These are phyloP conservation scores for Takakia lepidozioides DNA, from an alignment of 225 moss, liverwort and hornwort genomes.

Conservation along the genomic window DNA sequence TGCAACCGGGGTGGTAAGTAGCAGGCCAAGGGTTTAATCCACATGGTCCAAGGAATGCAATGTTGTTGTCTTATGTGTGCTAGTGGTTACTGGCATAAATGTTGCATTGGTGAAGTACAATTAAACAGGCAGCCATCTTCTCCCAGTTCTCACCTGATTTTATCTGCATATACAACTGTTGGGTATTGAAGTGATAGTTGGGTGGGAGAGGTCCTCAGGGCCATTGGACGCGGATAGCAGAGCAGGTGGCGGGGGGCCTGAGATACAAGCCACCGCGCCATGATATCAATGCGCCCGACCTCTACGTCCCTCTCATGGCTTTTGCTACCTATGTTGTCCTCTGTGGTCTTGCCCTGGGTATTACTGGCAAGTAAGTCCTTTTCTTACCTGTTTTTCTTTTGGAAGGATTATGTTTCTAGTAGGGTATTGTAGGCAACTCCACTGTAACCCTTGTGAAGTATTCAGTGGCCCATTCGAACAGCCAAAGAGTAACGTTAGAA, in stretches of 20 bases:
- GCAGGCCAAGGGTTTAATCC: too few species aligned
- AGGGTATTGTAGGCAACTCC: not conserved
- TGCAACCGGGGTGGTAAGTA: too few species aligned
- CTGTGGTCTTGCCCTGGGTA: slow-evolving; percentile 64
- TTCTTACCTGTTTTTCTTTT: not conserved
- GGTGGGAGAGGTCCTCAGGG: too few species aligned
- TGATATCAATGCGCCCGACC: slow-evolving; percentile 94
- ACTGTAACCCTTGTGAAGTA: too few species aligned
- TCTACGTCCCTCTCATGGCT: slow-evolving; percentile 94
- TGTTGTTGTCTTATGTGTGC: too few species aligned
- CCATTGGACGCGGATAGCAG: slow-evolving; percentile 96
- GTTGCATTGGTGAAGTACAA: too few species aligned
- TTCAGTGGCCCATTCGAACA: too few species aligned
- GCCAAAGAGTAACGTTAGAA: too few species aligned
- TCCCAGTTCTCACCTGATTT: not conserved
- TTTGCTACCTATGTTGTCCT: slow-evolving; percentile 82
- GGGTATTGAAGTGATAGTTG: too few species aligned
- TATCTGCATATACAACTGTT: too few species aligned
- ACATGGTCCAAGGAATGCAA: too few species aligned
- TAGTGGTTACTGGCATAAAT: too few species aligned
- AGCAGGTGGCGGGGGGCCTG: slow-evolving; percentile 95
- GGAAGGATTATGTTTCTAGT: not conserved
- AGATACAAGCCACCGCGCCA: slow-evolving; percentile 93
- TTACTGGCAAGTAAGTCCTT: slow-evolving; percentile 54
- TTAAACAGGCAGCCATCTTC: not conserved